Evolutionary conservation across 805 yeast genomes (phyloP).

Genomic region (Spathaspora hagerdaliae): DNA sequence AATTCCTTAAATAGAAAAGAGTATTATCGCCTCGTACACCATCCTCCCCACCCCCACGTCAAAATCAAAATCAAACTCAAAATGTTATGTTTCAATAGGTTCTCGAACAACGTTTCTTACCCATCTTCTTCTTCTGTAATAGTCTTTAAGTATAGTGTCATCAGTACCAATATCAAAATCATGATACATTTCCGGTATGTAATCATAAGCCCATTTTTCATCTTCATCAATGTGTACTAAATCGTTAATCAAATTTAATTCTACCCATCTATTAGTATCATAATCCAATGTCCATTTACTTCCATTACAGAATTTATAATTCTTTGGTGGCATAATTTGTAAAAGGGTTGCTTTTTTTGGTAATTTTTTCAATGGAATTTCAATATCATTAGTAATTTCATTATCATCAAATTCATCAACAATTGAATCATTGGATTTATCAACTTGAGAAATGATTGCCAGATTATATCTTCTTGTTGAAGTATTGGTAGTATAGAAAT

Average conservation of each 20-base stretch:
- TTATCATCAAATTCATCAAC: background rate
- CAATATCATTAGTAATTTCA: background rate
- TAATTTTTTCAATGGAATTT: background rate
- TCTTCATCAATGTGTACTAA: conserved; percentile 62
- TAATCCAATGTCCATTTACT: conserved; percentile 66
- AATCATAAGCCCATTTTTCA: conserved; percentile 85
- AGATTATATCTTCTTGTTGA: conserved; percentile 8
- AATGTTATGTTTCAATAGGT: background rate
- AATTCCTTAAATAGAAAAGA: conserved; percentile 36
- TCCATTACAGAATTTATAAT: conserved; percentile 49
- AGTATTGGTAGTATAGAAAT: conserved; percentile 47
- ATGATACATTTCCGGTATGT: conserved; percentile 17
- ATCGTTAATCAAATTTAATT: conserved; percentile 43
- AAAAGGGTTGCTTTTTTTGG: conserved; percentile 17
- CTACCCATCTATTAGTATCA: conserved; percentile 62
- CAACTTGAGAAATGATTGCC: background rate
- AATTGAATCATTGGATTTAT: background rate
- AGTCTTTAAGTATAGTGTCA: conserved; percentile 32
- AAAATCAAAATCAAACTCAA: too few species aligned
- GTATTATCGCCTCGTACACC: background rate
- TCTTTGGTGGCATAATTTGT: conserved; percentile 51
- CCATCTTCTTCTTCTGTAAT: conserved; percentile 66
- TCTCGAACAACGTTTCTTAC: conserved; percentile 27
- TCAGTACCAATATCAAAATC: conserved; percentile 4
- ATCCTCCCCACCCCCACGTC: too few species aligned